phyloP scores from a whole-genome alignment of 495 filamentous ascomycete genomes.

The Jackrogersella multiformis region DNA sequence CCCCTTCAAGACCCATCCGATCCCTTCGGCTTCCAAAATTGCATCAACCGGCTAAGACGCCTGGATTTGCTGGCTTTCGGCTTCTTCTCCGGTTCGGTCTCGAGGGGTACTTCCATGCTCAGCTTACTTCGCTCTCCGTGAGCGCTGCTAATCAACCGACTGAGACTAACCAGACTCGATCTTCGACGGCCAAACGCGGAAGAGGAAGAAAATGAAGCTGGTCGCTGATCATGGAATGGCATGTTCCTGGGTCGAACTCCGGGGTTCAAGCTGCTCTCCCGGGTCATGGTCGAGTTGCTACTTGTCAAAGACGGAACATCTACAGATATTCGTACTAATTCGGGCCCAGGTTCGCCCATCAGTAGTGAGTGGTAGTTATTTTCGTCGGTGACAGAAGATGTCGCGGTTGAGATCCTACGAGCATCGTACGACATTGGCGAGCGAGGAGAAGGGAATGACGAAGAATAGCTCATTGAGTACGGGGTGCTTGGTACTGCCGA shows the following conservation, averaged over 20 bases:
- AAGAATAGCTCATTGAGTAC: slow-evolving; percentile 62
- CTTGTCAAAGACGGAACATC: slow-evolving; percentile 89
- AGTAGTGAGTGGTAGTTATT: slow-evolving; percentile 68
- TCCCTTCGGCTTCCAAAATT: slow-evolving; percentile 77
- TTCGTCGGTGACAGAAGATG: slow-evolving; percentile 75
- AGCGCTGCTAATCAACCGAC: slow-evolving; percentile 80
- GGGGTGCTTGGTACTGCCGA: slow-evolving; percentile 63
- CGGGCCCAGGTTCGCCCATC: slow-evolving; percentile 69
- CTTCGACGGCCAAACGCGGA: slow-evolving; percentile 76
- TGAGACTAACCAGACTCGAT: slow-evolving; percentile 85
- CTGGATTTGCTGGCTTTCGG: slow-evolving; percentile 74
- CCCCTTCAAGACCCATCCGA: slow-evolving; percentile 32
- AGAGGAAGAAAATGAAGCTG: slow-evolving; percentile 75
- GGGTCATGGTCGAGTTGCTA: slow-evolving; percentile 86
- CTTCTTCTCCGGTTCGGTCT: slow-evolving; percentile 68
- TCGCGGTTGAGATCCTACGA: slow-evolving; percentile 74
- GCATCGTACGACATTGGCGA: slow-evolving; percentile 73
- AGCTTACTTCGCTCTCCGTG: slow-evolving; percentile 84
- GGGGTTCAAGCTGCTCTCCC: slow-evolving; percentile 61
- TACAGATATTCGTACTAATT: slow-evolving; percentile 72
- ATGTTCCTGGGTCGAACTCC: slow-evolving; percentile 45
- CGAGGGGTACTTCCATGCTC: slow-evolving; percentile 69
- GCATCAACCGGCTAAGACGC: slow-evolving; percentile 80
- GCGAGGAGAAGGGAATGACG: slow-evolving; percentile 64
- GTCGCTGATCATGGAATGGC: slow-evolving; percentile 66